Conservation (phyloP, 257 asterid species). For the Prunella vulgaris region DNA sequence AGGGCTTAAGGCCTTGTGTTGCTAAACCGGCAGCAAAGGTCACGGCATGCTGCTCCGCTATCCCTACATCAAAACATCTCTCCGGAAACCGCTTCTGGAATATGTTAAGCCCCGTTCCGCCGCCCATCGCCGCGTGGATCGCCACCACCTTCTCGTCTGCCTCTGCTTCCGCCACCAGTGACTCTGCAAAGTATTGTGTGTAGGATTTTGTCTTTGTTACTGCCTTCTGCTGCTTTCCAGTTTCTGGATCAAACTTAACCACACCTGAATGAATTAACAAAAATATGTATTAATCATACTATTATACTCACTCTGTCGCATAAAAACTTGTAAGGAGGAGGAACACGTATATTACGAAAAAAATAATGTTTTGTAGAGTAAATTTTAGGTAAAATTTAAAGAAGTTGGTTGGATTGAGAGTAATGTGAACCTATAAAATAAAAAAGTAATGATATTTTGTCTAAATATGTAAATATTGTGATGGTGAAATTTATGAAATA, state of each 20-base stretch:
- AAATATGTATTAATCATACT: too few relatives aligned
- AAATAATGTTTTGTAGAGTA: too few relatives aligned
- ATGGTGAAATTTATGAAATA: too few relatives aligned
- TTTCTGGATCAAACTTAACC: constrained; percentile 54
- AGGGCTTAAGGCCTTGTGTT: constrained; percentile 66
- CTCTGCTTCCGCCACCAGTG: constrained; percentile 55
- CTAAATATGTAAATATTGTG: too few relatives aligned
- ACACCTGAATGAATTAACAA: constrained; percentile 14
- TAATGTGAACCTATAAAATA: too few relatives aligned
- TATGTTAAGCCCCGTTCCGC: constrained; percentile 61
- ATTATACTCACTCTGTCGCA: too few relatives aligned
- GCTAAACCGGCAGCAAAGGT: constrained; percentile 75
- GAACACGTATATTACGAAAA: too few relatives aligned
- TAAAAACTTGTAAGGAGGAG: too few relatives aligned
- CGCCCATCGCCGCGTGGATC: constrained; percentile 80
- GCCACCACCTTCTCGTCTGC: constrained; percentile 53
- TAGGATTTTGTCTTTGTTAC: constrained; percentile 34
- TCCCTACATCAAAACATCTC: constrained; percentile 64
- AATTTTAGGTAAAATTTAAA: too few relatives aligned
- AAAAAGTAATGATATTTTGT: too few relatives aligned
- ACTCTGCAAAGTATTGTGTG: constrained; percentile 59
- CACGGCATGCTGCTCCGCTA: constrained; percentile 69
- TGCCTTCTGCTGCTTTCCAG: constrained; percentile 47
- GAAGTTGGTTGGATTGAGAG: too few relatives aligned
- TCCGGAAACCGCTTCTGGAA: constrained; percentile 53